A percentile compares a stretch with the other conserved stretches of the same genome.
phyloP scores from a whole-genome alignment of 1,284 basidiomycete species.

The Ceratobasidium sp. region DNA sequence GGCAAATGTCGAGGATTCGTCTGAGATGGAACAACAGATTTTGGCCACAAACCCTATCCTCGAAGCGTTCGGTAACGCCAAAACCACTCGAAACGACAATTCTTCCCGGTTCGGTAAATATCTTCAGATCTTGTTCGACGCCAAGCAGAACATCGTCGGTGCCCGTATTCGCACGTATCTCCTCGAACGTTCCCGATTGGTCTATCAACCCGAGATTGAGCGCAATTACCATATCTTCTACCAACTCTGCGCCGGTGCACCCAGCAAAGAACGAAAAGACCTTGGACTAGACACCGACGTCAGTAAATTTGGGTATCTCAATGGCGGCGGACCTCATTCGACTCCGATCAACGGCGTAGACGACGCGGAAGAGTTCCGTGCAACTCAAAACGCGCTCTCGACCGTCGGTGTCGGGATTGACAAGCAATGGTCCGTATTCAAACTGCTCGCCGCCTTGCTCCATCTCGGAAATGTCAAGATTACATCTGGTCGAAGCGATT shows the following conservation, averaged over 20 bases:
- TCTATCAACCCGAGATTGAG: constrained; percentile 96
- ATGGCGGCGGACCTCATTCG: constrained; percentile 88
- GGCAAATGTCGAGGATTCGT: constrained; percentile 78
- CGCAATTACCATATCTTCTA: constrained; percentile 99
- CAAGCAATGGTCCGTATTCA: constrained; percentile 98
- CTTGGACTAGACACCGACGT: constrained; percentile 87
- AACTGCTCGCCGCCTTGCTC: constrained; percentile 88
- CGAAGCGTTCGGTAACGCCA: constrained; percentile 99
- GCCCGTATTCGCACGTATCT: constrained; percentile 98
- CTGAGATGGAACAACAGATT: constrained; percentile 96
- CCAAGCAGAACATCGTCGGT: constrained; percentile 94
- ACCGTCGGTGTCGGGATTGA: constrained; percentile 97
- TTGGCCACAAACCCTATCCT: constrained; percentile 98
- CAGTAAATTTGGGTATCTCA: constrained; percentile 90
- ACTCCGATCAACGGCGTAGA: constrained; percentile 92
- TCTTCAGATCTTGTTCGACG: constrained; percentile 98
- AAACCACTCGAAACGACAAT: constrained; percentile 99
- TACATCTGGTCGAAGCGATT: constrained; percentile 81
- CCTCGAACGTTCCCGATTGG: constrained; percentile 94
- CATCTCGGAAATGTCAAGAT: constrained; percentile 98
- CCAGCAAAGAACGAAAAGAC: constrained; percentile 93
- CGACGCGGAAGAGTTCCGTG: constrained; percentile 93
- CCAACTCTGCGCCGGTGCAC: constrained; percentile 96
- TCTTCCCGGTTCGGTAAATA: constrained; percentile 99
- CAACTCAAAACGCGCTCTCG: constrained; percentile 92